Evolutionary conservation across 305 asterid species (phyloP).

Genomic region (Euphrasia arctica): DNA sequence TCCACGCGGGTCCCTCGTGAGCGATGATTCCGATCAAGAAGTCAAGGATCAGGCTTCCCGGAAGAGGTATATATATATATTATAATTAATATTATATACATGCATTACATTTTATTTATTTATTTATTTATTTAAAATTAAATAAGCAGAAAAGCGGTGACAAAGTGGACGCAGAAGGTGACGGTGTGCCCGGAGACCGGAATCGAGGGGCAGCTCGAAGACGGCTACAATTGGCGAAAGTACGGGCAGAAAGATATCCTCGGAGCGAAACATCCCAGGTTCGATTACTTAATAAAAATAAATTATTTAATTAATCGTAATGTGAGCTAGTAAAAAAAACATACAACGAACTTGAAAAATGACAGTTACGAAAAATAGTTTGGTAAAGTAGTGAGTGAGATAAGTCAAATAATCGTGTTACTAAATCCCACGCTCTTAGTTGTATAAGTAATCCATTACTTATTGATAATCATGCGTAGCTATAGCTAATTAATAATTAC

Average conservation of each 20-base stretch:
- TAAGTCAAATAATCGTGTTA: not conserved
- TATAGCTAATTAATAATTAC: slow-evolving; percentile 1
- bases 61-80: slow-evolving; percentile 39
- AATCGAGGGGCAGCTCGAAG: slow-evolving; percentile 51
- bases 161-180: slow-evolving; percentile 43
- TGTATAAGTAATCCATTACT: no score
- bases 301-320: no score
- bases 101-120: not conserved
- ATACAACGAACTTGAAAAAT: no score
- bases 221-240: slow-evolving; percentile 64
- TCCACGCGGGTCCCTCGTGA: slow-evolving; percentile 32
- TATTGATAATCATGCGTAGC: not conserved
- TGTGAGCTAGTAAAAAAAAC: no score
- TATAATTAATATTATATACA: not conserved
- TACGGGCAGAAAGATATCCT: slow-evolving; percentile 75
- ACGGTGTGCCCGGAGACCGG: slow-evolving; percentile 36
- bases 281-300: no score
- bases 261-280: slow-evolving; percentile 73
- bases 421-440: not conserved
- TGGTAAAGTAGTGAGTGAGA: not conserved
- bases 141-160: slow-evolving; percentile 36
- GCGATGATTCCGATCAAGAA: slow-evolving; percentile 56
- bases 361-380: not conserved
- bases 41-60: slow-evolving; percentile 35
- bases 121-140: not conserved